Conservation (phyloP, 495 filamentous ascomycete genomes). For the Clavariopsis aquatica region DNA sequence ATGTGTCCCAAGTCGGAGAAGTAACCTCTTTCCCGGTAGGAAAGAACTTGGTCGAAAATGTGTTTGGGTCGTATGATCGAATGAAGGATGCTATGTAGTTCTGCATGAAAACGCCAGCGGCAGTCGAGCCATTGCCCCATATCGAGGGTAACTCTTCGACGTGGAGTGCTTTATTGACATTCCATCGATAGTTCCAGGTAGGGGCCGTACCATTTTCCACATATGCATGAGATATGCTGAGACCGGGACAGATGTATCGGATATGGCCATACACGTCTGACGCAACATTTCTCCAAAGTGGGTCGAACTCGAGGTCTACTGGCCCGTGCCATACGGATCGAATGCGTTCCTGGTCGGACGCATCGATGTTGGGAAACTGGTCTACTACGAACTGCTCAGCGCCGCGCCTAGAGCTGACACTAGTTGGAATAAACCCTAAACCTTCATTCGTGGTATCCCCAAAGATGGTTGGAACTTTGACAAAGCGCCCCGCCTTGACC, state of each 20-base stretch:
- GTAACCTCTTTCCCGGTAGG: slow-evolving; percentile 26
- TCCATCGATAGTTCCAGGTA: slow-evolving; percentile 61
- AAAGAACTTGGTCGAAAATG: not conserved
- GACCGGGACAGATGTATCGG: slow-evolving; percentile 70
- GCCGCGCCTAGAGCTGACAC: slow-evolving; percentile 46
- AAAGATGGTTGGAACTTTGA: slow-evolving; percentile 69
- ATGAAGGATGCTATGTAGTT: slow-evolving; percentile 73
- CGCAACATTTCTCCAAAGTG: slow-evolving; percentile 47
- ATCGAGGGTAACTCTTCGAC: slow-evolving; percentile 23
- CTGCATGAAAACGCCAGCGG: slow-evolving; percentile 60
- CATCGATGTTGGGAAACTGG: slow-evolving; percentile 63
- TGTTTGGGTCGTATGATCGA: slow-evolving; percentile 64
- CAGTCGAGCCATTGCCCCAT: slow-evolving; percentile 48
- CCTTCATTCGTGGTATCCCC: slow-evolving; percentile 75
- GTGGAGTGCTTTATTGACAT: slow-evolving; percentile 49
- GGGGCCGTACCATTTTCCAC: not conserved
- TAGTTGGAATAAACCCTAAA: slow-evolving; percentile 60
- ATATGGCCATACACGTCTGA: slow-evolving; percentile 69
- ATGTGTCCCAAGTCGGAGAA: slow-evolving; percentile 55
- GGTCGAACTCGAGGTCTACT: slow-evolving; percentile 3
- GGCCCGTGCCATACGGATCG: slow-evolving; percentile 55
- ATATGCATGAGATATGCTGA: slow-evolving; percentile 41
- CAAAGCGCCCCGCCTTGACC: slow-evolving; percentile 60
- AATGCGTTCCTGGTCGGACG: slow-evolving; percentile 56
- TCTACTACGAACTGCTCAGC: slow-evolving; percentile 61